A percentile compares a stretch with the other conserved stretches of the same genome.
These are phyloP conservation scores for Stagonosporopsis vannaccii DNA, from an alignment of 2,329 filamentous ascomycete species.

Conservation along the genomic window DNA sequence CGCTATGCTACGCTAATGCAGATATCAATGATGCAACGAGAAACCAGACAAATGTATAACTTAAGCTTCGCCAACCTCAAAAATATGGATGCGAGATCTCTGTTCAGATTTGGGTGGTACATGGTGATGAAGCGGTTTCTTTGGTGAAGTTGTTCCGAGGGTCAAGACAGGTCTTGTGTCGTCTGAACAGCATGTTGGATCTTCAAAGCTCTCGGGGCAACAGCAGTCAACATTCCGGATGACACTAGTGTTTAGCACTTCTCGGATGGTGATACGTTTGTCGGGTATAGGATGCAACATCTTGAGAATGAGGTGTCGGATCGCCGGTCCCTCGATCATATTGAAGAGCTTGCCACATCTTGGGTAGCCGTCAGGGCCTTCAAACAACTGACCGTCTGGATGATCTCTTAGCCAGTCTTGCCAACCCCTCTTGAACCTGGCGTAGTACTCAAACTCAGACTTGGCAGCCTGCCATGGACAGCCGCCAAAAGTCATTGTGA, in stretches of 20 bases:
- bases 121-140: conserved; percentile 55
- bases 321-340: conserved; percentile 68
- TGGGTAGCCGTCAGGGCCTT: conserved; percentile 67
- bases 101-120: conserved; percentile 51
- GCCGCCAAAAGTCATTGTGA: conserved; percentile 76
- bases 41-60: neutral
- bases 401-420: conserved; percentile 69
- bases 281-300: conserved; percentile 84
- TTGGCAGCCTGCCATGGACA: conserved; percentile 78
- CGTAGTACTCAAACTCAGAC: conserved; percentile 63
- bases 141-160: conserved; percentile 48
- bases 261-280: conserved; percentile 72
- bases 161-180: conserved; percentile 53
- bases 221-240: conserved; percentile 81
- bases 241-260: conserved; percentile 75
- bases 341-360: conserved; percentile 70
- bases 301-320: conserved; percentile 74
- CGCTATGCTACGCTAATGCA: conserved; percentile 18
- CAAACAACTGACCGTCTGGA: conserved; percentile 58
- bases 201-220: conserved; percentile 73
- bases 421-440: conserved; percentile 72
- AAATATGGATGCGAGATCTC: conserved; percentile 48
- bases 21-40: conserved; percentile 19
- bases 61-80: conserved; percentile 47
- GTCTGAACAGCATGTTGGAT: conserved; percentile 67